phyloP scores from a whole-genome alignment of 352 stramenopile species.

The Aphanomyces euteiches region DNA sequence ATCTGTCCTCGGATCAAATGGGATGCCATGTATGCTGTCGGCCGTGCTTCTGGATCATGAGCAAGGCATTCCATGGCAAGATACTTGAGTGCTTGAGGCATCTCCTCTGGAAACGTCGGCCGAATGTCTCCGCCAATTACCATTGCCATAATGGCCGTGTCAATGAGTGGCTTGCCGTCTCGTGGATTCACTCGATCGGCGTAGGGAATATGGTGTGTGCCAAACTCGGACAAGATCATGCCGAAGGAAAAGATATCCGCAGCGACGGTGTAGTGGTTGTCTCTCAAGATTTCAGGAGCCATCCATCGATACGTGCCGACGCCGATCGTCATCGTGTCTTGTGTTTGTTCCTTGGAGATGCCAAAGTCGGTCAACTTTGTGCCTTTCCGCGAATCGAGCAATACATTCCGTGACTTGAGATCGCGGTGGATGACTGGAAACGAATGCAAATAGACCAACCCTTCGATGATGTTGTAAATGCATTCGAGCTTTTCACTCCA shows the following conservation, averaged over 20 bases:
- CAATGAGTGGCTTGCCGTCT: constrained; percentile 21
- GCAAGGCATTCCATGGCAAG: constrained; percentile 48
- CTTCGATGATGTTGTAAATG: constrained; percentile 40
- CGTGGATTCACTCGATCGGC: background rate
- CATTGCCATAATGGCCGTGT: constrained; percentile 30
- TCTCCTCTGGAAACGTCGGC: constrained; percentile 22
- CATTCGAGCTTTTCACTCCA: constrained; percentile 34
- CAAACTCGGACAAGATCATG: constrained; percentile 18
- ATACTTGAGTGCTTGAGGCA: background rate
- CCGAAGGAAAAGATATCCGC: constrained; percentile 28
- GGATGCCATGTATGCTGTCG: constrained; percentile 29
- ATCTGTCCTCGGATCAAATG: background rate
- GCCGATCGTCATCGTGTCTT: constrained; percentile 29
- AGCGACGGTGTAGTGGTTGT: constrained; percentile 28
- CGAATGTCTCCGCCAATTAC: constrained; percentile 9
- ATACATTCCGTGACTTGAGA: constrained; percentile 47
- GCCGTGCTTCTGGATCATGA: constrained; percentile 43
- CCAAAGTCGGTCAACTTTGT: constrained; percentile 53
- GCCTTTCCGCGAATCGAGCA: constrained; percentile 36
- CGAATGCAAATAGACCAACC: constrained; percentile 46
- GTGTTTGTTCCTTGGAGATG: constrained; percentile 38
- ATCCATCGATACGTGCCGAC: constrained; percentile 29
- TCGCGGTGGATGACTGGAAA: constrained; percentile 43
- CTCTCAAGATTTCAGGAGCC: constrained; percentile 27
- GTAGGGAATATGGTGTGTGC: constrained; percentile 19